Base-by-base conservation (phyloP, 2,329 filamentous ascomycete genomes). In the Verticillium nubilum region DNA sequence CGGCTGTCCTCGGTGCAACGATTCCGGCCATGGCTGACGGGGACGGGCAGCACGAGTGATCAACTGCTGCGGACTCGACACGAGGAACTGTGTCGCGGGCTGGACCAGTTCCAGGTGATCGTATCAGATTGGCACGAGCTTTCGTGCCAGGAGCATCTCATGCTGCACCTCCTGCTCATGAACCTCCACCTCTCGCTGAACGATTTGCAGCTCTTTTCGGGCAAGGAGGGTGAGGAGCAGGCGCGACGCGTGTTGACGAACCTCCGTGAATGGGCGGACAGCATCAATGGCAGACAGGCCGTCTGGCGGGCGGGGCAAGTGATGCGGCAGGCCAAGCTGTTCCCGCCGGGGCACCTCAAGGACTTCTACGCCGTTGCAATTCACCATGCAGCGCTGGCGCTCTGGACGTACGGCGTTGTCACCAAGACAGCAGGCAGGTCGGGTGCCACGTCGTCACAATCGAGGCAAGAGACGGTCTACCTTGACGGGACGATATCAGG, bases 301-400 rank as follows among this genome's bases (percentile, higher is more conserved):
- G 68, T 90, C 1, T 90, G 84, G 82, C 86, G 88, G 64, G 88
- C 88, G 1, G 87, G 86, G 0, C 88, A 90, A 69, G 79, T 89
- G 1, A 69, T 91, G 5, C 80, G 85, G 7, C 80, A 83, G 47
- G 87, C 86, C 2, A 82, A 80, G 66, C 61, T 73, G 54, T 81
- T 87, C 54, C 79, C 84, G 0, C 69, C 74, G 1, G 78, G 80
- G 0, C 76, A 81, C 12, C 70, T 90, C 3, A 82, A 84, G 52
- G 85, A 88, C 62, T 90, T 91, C 68, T 83, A 85, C 62, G 86
- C 87, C 0, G 83, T 91, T 6, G 85, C 83, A 0, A 80, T 90
- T 0, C 89, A 90, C 67, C 88, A 91, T 67, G 87, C 86, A 4
- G 80, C 82, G 13, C 75, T 92, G 4, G 83, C 85, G 0, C 74